Evolutionary conservation across 2,329 filamentous ascomycete genomes (phyloP), one percentile per base, ranked within the genome.

Genomic region (Monosporascus sp.): DNA sequence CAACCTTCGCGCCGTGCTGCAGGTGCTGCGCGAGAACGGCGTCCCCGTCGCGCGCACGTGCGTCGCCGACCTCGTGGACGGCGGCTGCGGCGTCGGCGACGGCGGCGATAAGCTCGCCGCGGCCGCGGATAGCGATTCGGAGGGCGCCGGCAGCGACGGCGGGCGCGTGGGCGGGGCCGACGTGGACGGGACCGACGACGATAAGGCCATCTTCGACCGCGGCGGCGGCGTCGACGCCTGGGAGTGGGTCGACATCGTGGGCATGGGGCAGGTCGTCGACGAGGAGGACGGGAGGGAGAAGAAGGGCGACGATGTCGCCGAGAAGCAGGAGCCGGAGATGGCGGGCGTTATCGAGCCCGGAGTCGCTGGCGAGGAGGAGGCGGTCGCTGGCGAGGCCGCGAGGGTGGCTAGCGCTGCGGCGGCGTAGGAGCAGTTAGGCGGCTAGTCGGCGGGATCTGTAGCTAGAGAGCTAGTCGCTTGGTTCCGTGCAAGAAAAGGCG

Each of bases 1-100:
- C 2, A 87, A 87, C 57, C 70, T 81, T 4, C 73, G 83, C 2
- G 82, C 83, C 2, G 70, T 80, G 24, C 68, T 85, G 48, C 82
- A 86, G 66, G 66, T 83, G 6, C 60, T 87, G 7, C 72, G 83
- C 0, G 66, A 65, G 24, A 80, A 81, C 50, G 72, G 69, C 2
- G 67, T 83, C 1, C 64, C 73, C 0, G 74, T 86, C 1, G 73
- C 74, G 0, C 69, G 74, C 8, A 85, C 81, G 0, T 77, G 72
- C 67, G 60, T 68, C 3, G 74, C 67, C 25, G 81, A 81, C 49
- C 64, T 83, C 5, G 69, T 78, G 2, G 80, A 82, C 25, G 79
- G 75, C 5, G 65, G 67, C 1, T 62, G 67, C 37, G 72, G 71
- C 20, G 43, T 17, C 5, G 53, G 75, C 74, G 64, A 62, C 67